Percentiles rank a stretch among this genome's conserved stretches.
Conservation (phyloP, 83 land plant genomes). For the Picea mariana region DNA sequence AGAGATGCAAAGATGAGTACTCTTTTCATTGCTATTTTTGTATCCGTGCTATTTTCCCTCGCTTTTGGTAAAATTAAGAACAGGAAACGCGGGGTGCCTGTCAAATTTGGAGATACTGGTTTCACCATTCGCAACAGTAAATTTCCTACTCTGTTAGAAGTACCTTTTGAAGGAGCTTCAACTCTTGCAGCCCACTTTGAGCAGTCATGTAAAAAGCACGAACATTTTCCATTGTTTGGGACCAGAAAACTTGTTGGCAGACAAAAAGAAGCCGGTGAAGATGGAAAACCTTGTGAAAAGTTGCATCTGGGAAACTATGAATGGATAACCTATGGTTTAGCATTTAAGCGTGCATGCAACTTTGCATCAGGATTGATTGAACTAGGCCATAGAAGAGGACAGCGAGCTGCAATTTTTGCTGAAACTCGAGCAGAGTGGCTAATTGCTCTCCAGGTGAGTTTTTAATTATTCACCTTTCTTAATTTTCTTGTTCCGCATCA, state of each 20-base stretch:
- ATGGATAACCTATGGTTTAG: conserved; percentile 42
- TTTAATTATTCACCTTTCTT: not conserved
- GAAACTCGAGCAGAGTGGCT: conserved; percentile 58
- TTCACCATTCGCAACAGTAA: conserved; percentile 35
- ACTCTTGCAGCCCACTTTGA: conserved; percentile 48
- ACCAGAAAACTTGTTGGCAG: conserved; percentile 29
- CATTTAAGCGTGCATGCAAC: conserved; percentile 25
- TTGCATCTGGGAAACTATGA: conserved; percentile 40
- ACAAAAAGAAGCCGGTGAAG: conserved; percentile 28
- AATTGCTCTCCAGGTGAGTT: conserved; percentile 45
- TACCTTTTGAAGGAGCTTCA: conserved; percentile 53
- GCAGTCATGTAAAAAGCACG: conserved; percentile 36
- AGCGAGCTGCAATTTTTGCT: conserved; percentile 44
- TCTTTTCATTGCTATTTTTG: conserved; percentile 6
- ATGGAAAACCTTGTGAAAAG: conserved; percentile 45
- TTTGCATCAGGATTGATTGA: conserved; percentile 50
- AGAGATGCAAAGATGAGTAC: conserved; percentile 2
- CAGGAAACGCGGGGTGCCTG: conserved; percentile 25
- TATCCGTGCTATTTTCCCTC: not conserved
- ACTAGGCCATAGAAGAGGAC: conserved; percentile 44
- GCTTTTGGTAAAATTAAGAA: not conserved
- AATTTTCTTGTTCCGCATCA: not conserved
- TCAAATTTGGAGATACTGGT: conserved; percentile 41
- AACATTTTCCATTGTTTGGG: conserved; percentile 25
- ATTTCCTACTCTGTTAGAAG: conserved; percentile 35